Evolutionary conservation across 2,329 filamentous ascomycete genomes (phyloP), one percentile per base, ranked within the genome.

Genomic region (Anisogramma anomala): DNA sequence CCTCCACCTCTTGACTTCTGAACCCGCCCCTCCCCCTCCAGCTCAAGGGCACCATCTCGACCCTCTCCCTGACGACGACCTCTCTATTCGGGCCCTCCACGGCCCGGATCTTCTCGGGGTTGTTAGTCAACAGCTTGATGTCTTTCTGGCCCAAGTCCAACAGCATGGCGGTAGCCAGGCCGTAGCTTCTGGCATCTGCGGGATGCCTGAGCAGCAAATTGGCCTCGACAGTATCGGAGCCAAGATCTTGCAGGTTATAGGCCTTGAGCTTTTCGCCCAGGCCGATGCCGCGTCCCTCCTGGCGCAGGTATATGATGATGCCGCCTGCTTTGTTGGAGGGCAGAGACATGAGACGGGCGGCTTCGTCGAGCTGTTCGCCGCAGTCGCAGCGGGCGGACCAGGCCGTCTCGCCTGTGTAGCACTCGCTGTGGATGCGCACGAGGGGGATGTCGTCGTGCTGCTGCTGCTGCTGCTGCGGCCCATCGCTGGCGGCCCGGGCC

Each of bases 351-450:
- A 98, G 67, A 19, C 91, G 75, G 1, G 89, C 91, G 1, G 91
- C 91, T 65, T 98, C 91, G 59, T 98, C 91, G 2, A 98, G 72
- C 60, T 98, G 91, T 64, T 98, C 91, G 42, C 91, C 91, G 59
- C 91, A 98, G 64, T 98, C 91, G 65, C 91, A 98, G 20, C 91
- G 79, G 26, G 91, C 89, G 6, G 88, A 95, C 91, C 91, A 96
- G 1, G 93, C 91, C 1, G 91, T 98, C 68, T 98, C 91, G 45
- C 91, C 91, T 0, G 91, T 98, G 62, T 98, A 98, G 65, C 91
- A 98, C 62, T 98, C 91, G 3, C 85, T 94, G 61, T 98, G 91
- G 56, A 98, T 98, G 43, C 91, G 76, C 34, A 98, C 89, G 28
- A 98, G 68, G 0, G 91, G 85, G 48, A 41, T 18, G 31, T 39